Evolutionary conservation across 805 yeast genomes (phyloP), one percentile per base, ranked within the genome.

Genomic region (Priceomyces medius): DNA sequence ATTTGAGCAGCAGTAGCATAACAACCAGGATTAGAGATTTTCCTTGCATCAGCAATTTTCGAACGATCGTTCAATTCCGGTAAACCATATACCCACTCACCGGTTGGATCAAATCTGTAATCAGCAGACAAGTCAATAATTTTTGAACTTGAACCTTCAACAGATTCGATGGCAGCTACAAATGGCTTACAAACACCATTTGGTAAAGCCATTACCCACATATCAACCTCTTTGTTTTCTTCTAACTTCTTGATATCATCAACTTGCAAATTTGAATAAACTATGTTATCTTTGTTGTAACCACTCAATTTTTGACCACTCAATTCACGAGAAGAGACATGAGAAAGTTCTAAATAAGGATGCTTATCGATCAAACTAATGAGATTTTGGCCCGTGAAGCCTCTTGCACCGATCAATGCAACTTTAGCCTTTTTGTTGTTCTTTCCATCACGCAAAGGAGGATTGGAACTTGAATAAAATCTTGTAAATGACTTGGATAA

Each of bases 191-290:
- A 93, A 28, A 93, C 97, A 37, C 97, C 97, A 62, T 93, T 93
- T 49, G 99, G 99, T 56, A 93, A 76, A 2, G 99, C 99, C 99
- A 95, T 93, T 20, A 95, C 95, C 99, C 99, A 93, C 39, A 90
- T 84, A 57, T 93, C 99, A 44, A 93, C 87, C 40, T 79, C 86
- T 37, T 81, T 79, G 36, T 80, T 71, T 49, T 81, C 28, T 65
- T 91, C 99, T 47, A 93, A 68, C 49, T 73, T 68, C 57, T 80
- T 80, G 50, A 93, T 84, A 54, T 93, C 98, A 56, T 88, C 97
- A 34, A 83, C 77, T 59, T 84, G 90, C 53, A 93, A 73, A 65
- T 90, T 93, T 47, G 87, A 87, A 67, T 93, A 93, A 40, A 77
- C 74, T 41, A 91, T 78, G 44, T 85, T 80, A 41, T 77, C 73